A percentile compares a stretch with the other conserved stretches of the same genome.
These are phyloP conservation scores for Pseudogymnoascus sp. DNA, from an alignment of 2,329 filamentous ascomycete species.

Conservation along the genomic window DNA sequence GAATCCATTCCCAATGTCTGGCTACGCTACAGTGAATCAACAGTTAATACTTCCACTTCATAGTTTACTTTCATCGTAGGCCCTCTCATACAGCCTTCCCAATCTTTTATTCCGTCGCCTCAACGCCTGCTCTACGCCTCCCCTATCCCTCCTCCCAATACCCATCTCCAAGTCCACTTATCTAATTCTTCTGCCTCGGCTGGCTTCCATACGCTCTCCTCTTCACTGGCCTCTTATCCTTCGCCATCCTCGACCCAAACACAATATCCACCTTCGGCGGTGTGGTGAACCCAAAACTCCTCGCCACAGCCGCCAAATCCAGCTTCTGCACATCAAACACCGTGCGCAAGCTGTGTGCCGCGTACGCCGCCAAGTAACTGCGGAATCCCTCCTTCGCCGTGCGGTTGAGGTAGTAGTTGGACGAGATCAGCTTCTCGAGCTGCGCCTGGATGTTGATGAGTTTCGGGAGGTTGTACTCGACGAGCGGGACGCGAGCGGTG, in stretches of 20 bases:
- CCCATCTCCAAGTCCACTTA: constrained; percentile 35
- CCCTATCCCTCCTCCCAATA: not conserved
- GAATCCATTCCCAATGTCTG: not conserved
- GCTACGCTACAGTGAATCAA: not conserved
- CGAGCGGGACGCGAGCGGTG: constrained; percentile 82
- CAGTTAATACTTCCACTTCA: not conserved
- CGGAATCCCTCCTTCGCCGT: constrained; percentile 70
- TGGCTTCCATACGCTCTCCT: constrained; percentile 72
- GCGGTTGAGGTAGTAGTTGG: constrained; percentile 98
- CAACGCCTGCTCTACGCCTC: constrained; percentile 20
- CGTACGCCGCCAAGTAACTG: constrained; percentile 91
- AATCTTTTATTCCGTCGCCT: constrained; percentile 1
- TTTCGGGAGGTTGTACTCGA: constrained; percentile 96
- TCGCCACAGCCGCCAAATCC: constrained; percentile 76
- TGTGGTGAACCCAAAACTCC: constrained; percentile 71
- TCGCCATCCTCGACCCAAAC: constrained; percentile 67
- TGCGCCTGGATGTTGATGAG: constrained; percentile 85
- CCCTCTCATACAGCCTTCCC: not conserved
- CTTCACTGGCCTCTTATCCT: constrained; percentile 61
- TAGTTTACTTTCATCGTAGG: not conserved
- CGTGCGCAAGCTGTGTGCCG: constrained; percentile 73
- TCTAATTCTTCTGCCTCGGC: constrained; percentile 46
- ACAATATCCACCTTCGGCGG: constrained; percentile 75
- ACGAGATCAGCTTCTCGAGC: constrained; percentile 84
- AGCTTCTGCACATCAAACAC: constrained; percentile 79